Base-by-base conservation (phyloP, 2,329 filamentous ascomycete species). In the Zelopaecilomyces penicillatus region DNA sequence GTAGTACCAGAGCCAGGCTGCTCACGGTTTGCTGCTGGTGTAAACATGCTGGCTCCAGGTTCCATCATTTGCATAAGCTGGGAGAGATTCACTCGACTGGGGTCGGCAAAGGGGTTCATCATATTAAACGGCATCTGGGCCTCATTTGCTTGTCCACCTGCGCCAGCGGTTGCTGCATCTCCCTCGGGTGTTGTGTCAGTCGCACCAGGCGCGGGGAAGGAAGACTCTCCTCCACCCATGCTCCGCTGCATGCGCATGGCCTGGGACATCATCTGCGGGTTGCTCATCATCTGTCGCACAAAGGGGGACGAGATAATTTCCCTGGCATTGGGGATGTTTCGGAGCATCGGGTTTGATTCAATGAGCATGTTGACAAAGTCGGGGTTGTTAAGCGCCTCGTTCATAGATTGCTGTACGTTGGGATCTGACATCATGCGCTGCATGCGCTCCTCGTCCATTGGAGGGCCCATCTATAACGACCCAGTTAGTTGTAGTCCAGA, bases 331-430 rank as follows among this genome's bases (percentile, higher is more conserved):
- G 85, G 85, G 64, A 85, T 78, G 48, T 80, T 76, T 56, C 83
- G 78, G 12, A 89, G 71, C 75, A 88, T 83, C 3, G 93, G 93
- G 61, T 95, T 95, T 59, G 85, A 80, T 56, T 93, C 81, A 56
- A 98, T 89, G 77, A 97, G 87, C 78, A 94, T 87, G 60, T 97
- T 88, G 60, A 97, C 78, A 56, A 98, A 85, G 12, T 83, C 79
- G n/a, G 93, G 91, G 66, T 97, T 97, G 65, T 90, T 87, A 63
- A 98, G 84, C 32, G 90, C 88, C 66, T 96, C 91, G 65, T 93
- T 95, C 79, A 98, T 86, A 44, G 83, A 83, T 53, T 88, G 84
- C 51, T 87, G 80, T 45, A 95, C 83, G 59, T 87, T 84, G 26
- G 93, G 93, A 60, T 97, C 88, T 50, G 86, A 82, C 57, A 98